A percentile compares a stretch with the other conserved stretches of the same genome.
phyloP scores from a whole-genome alignment of 768 basidiomycete genomes.

The Hericium rajendrae region DNA sequence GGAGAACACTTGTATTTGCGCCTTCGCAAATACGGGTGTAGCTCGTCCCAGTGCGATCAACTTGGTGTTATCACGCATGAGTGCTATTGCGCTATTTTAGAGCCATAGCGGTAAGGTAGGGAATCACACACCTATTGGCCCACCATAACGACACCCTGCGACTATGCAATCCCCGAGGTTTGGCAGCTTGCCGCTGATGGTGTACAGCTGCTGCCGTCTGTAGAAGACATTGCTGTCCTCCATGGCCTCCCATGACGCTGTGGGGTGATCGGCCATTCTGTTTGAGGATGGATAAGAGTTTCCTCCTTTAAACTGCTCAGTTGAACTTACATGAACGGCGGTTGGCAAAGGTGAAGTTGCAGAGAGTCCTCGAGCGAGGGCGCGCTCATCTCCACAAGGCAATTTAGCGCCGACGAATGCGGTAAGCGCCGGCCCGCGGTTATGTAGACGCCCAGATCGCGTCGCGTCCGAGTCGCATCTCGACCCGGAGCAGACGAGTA shows the following conservation, averaged over 20 bases:
- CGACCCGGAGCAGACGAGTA: too few relatives aligned
- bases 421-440: too few relatives aligned
- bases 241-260: constrained; percentile 86
- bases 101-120: background rate
- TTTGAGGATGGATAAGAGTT: background rate
- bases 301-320: background rate
- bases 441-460: too few relatives aligned
- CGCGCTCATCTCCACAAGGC: too few relatives aligned
- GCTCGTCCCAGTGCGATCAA: constrained; percentile 60
- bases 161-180: constrained; percentile 72
- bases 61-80: constrained; percentile 81
- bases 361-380: too few relatives aligned
- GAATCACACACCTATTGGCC: constrained; percentile 64
- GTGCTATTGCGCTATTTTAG: constrained; percentile 36
- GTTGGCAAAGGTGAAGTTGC: too few relatives aligned
- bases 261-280: constrained; percentile 57
- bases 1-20: constrained; percentile 84
- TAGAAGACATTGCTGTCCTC: constrained; percentile 84
- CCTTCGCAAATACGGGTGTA: constrained; percentile 49
- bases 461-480: too few relatives aligned
- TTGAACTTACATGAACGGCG: background rate
- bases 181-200: constrained; percentile 68
- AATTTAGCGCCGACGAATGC: too few relatives aligned
- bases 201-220: constrained; percentile 74
- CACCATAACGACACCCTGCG: constrained; percentile 77